A percentile compares a stretch with the other conserved stretches of the same genome.
Evolutionary conservation across 2,329 filamentous ascomycete genomes (phyloP).

Genomic region (Lachnellula cervina): DNA sequence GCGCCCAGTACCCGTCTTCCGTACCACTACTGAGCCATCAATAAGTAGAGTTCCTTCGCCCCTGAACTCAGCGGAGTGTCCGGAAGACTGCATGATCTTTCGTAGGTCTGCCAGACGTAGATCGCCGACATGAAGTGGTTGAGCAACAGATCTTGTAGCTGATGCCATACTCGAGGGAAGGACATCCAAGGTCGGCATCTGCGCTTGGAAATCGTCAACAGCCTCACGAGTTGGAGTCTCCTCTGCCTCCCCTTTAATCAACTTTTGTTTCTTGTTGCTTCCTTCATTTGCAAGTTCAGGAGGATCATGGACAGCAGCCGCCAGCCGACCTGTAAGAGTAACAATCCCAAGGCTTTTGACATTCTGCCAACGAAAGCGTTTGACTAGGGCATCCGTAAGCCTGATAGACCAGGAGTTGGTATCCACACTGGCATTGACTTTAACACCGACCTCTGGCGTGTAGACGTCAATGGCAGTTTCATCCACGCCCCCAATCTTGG

Average conservation of each 20-base stretch:
- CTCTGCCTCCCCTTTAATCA: conserved; percentile 41
- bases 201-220: conserved; percentile 12
- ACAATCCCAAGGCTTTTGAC: conserved; percentile 87
- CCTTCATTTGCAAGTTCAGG: conserved; percentile 35
- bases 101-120: conserved; percentile 82
- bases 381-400: conserved; percentile 77
- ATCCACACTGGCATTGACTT: conserved; percentile 88
- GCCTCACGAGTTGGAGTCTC: conserved; percentile 22
- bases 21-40: conserved; percentile 80
- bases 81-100: conserved; percentile 73
- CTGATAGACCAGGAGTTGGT: conserved; percentile 97
- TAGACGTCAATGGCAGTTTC: conserved; percentile 65
- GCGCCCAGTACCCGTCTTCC: conserved; percentile 79
- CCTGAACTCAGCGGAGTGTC: conserved; percentile 85
- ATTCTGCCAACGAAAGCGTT: conserved; percentile 89
- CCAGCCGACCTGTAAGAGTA: conserved; percentile 74
- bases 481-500: conserved; percentile 38
- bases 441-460: conserved; percentile 68
- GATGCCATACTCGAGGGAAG: conserved; percentile 59
- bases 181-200: conserved; percentile 38
- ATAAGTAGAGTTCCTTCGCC: conserved; percentile 90
- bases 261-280: conserved; percentile 40
- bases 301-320: conserved; percentile 44
- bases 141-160: conserved; percentile 69
- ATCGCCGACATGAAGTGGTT: conserved; percentile 92